Base-by-base conservation (phyloP, 306 rosid genomes). In the Ceratonia siliqua region DNA sequence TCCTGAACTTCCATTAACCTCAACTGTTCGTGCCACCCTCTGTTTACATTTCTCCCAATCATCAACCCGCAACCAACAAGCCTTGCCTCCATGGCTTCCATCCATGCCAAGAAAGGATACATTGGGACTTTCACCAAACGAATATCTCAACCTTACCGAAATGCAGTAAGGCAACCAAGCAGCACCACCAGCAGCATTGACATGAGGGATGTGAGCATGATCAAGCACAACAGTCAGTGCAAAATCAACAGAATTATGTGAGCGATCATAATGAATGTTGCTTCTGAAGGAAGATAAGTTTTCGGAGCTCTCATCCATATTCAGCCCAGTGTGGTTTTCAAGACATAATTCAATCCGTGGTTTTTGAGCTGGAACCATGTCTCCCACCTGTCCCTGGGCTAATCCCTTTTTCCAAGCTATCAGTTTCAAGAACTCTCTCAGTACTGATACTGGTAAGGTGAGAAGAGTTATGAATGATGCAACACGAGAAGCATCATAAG, bases 101-200 rank as follows among this genome's bases (percentile, higher is more conserved):
- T 87, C 92, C 96, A 93, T 89, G 25, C 90, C 89, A 45, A 91
- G 83, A 84, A 93, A 93, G 42, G 92, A 85, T 14, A 91, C 94
- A 45, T 53, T 83, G 9, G 81, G 81, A 68, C 36, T 89, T 73
- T 93, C 98, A 0, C 92, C 91, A 73, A 93, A 93, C 6, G 89
- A 89, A 85, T 89, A 91, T 68, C 87, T 89, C 83, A 93, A 82
- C 80, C 85, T 89, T 52, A 93, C 96, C 0, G 97, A 93, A 59
- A 91, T 89, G 74, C 98, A 93, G 81, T 93, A 91, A 5, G 97
- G 98, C 87, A 93, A 79, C 98, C 98, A 93, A 20, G 98, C 97
- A 50, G 98, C 98, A 38, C 98, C 98, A 1, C 96, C 98, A 20
- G 96, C 98, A 21, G 97, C 96, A 58, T 93, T 89, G 73, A 91